Conservation (phyloP, 2,329 filamentous ascomycete genomes). For the Epichloe hybrida region DNA sequence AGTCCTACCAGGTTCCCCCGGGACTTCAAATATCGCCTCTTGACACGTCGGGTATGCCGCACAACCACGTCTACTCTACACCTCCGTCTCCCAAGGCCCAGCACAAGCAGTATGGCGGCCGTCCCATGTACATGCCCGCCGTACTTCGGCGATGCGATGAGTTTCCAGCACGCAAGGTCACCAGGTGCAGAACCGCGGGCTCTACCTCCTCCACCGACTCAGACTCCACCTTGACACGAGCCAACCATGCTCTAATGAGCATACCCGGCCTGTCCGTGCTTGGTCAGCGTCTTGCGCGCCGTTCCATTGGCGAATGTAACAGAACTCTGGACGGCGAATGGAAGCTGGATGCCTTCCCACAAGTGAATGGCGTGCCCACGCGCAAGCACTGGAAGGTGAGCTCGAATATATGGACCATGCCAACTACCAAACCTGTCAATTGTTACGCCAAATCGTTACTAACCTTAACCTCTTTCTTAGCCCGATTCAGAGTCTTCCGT, state of each 20-base stretch:
- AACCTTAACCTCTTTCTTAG: constrained; percentile 24
- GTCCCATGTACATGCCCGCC: constrained; percentile 62
- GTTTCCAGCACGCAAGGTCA: constrained; percentile 31
- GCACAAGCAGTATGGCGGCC: constrained; percentile 20
- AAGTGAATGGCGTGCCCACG: constrained; percentile 54
- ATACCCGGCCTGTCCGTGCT: constrained; percentile 35
- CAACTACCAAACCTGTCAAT: background rate
- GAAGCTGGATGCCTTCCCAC: constrained; percentile 49
- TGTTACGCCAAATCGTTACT: background rate
- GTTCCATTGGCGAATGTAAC: constrained; percentile 40
- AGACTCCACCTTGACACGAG: constrained; percentile 36
- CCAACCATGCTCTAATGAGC: constrained; percentile 51
- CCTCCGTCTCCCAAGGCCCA: constrained; percentile 10
- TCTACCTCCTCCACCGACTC: constrained; percentile 33
- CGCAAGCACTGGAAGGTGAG: constrained; percentile 72
- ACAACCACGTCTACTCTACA: constrained; percentile 23
- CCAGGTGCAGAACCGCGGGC: constrained; percentile 16
- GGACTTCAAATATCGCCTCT: constrained; percentile 38
- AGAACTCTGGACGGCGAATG: constrained; percentile 39
- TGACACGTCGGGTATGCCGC: constrained; percentile 33
- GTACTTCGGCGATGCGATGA: constrained; percentile 61
- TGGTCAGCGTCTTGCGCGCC: constrained; percentile 34
- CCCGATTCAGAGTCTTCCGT: constrained; percentile 53
- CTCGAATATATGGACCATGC: background rate
- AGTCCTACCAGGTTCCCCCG: constrained; percentile 27